Evolutionary conservation across 768 basidiomycete species (phyloP), one percentile per base, ranked within the genome.

Genomic region (Mycena albidolilacea): DNA sequence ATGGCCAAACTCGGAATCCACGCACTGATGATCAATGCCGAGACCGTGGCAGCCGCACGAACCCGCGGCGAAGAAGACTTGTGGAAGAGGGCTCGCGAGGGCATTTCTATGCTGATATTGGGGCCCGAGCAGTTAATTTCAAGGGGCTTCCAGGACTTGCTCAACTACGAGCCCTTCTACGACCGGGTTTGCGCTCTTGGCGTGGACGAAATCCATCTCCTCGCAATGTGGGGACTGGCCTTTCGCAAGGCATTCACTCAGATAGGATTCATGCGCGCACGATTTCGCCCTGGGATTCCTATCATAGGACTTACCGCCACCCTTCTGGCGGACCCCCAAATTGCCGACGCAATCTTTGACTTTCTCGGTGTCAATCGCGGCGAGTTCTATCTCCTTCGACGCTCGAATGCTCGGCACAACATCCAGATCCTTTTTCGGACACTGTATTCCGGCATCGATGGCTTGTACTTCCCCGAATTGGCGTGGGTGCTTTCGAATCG

Each of bases 111-210:
- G 52, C 52, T 54, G 6, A 54, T 54, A 6, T 21, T 54, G n/a
- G 76, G 76, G 17, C 81, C 79, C 0, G 80, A 82, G 67, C 72
- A 79, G n/a, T n/a, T n/a, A n/a, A n/a, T n/a, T n/a, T n/a, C n/a
- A n/a, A n/a, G n/a, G n/a, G n/a, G n/a, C n/a, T 50, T 50, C 48
- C 48, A 15, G 15, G 48, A 14, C 15, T 50, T 54, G n/a, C 19
- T 54, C 15, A 10, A 8, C n/a, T 5, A 21, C n/a, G 52, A 54
- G 17, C 7, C 52, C 21, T 54, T 54, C 23, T 54, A 54, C 11
- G 52, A 54, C 5, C 52, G 52, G 19, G n/a, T 54, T 10, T 54
- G 52, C n/a, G 52, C 21, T 8, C n/a, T n/a, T n/a, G n/a, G n/a
- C n/a, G n/a, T n/a, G n/a, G n/a, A n/a, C n/a, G n/a, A n/a, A n/a